A percentile compares a stretch with the other conserved stretches of the same genome.
Evolutionary conservation across 805 yeast genomes (phyloP).

Genomic region (Candida dajiaensis): DNA sequence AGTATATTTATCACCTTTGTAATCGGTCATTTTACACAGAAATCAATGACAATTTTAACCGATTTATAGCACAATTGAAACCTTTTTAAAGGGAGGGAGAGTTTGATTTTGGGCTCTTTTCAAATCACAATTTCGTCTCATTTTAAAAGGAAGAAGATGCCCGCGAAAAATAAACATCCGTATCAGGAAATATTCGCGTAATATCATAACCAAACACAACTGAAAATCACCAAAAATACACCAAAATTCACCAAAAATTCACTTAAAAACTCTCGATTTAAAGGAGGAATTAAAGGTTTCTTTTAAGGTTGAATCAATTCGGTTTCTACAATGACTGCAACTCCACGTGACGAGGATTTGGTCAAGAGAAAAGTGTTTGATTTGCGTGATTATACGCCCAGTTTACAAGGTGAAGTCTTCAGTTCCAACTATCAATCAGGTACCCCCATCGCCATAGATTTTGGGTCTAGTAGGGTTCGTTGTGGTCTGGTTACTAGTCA

Average conservation of each 20-base stretch:
- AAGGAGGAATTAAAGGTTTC: not conserved
- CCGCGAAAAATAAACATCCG: no score
- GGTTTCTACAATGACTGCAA: not conserved
- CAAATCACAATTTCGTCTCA: no score
- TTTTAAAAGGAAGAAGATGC: no score
- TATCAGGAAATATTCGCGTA: not conserved
- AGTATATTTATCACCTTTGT: slow-evolving; percentile 7
- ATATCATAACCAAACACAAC: not conserved
- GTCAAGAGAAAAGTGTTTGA: slow-evolving; percentile 16
- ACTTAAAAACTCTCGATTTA: no score
- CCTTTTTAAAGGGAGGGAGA: not conserved
- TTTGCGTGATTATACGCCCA: slow-evolving; percentile 17
- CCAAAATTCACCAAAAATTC: no score
- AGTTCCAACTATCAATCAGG: slow-evolving; percentile 41
- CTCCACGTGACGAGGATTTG: not conserved
- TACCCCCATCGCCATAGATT: slow-evolving; percentile 82
- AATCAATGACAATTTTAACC: not conserved
- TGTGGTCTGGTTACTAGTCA: slow-evolving; percentile 48
- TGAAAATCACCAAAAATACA: no score
- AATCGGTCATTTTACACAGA: slow-evolving; percentile 1
- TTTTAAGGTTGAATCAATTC: no score
- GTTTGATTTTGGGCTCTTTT: not conserved
- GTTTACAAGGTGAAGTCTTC: slow-evolving; percentile 37
- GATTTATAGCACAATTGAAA: not conserved
- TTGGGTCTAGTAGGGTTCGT: slow-evolving; percentile 62